Conservation (phyloP, 1,284 basidiomycete species). For the Laetiporus sulphureus region DNA sequence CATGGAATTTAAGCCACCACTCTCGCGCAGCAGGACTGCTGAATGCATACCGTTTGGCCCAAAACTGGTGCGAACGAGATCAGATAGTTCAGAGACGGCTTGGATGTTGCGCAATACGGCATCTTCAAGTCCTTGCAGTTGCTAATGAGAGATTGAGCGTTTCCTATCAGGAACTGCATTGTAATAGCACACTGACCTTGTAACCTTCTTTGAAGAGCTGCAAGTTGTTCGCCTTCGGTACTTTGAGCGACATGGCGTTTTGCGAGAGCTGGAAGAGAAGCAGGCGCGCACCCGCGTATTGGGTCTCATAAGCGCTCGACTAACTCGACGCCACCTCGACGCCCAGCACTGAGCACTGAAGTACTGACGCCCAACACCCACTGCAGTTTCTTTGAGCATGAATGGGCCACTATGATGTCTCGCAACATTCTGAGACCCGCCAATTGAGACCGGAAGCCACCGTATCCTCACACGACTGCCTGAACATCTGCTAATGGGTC, state of each 20-base stretch:
- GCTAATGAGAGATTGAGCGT: conserved; percentile 40
- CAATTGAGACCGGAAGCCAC: too few relatives aligned
- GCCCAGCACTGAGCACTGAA: too few relatives aligned
- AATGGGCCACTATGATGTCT: too few relatives aligned
- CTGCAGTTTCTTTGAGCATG: too few relatives aligned
- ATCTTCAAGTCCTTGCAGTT: conserved; percentile 88
- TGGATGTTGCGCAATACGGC: conserved; percentile 94
- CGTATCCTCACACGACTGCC: too few relatives aligned
- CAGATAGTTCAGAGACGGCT: conserved; percentile 89
- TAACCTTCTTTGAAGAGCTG: conserved; percentile 95
- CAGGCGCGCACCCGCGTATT: too few relatives aligned
- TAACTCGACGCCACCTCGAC: too few relatives aligned
- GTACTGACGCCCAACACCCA: too few relatives aligned
- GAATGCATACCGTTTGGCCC: conserved; percentile 85
- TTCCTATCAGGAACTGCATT: neutral
- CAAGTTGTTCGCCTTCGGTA: conserved; percentile 84
- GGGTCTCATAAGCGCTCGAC: too few relatives aligned
- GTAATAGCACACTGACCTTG: conserved; percentile 47
- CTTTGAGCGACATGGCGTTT: conserved; percentile 79
- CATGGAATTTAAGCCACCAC: conserved; percentile 8
- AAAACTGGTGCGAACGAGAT: conserved; percentile 94
- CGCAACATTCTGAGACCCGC: too few relatives aligned
- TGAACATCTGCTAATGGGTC: too few relatives aligned
- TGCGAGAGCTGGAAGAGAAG: too few relatives aligned
- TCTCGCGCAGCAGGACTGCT: neutral